Conservation (phyloP, 2,329 filamentous ascomycete species). For the Sclerotinia minor region DNA sequence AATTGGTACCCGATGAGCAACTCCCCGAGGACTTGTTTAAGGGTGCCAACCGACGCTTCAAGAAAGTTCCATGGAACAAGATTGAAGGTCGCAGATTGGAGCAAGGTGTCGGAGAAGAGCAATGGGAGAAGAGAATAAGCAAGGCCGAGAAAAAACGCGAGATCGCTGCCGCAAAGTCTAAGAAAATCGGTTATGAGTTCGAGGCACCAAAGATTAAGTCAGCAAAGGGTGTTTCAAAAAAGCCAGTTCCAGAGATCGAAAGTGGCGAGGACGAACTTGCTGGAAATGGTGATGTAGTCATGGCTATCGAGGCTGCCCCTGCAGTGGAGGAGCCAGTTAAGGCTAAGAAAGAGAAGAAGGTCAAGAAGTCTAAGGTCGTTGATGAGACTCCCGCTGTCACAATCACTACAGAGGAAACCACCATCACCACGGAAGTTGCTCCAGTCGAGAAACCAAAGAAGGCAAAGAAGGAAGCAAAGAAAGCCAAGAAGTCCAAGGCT, state of each 20-base stretch:
- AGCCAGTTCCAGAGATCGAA: slow-evolving; percentile 33
- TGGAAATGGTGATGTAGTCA: slow-evolving; percentile 26
- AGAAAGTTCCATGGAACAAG: slow-evolving; percentile 82
- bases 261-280: slow-evolving; percentile 32
- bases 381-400: slow-evolving; percentile 25
- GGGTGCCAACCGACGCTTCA: slow-evolving; percentile 87
- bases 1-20: slow-evolving; percentile 72
- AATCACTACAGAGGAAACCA: slow-evolving; percentile 38
- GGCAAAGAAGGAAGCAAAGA: slow-evolving; percentile 37
- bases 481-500: slow-evolving; percentile 16
- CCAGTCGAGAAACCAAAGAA: slow-evolving; percentile 36
- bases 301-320: slow-evolving; percentile 41
- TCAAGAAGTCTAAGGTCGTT: slow-evolving; percentile 31
- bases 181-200: slow-evolving; percentile 81
- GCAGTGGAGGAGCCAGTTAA: slow-evolving; percentile 24
- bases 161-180: slow-evolving; percentile 71
- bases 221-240: slow-evolving; percentile 54
- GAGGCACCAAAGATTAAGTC: slow-evolving; percentile 70
- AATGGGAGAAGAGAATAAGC: slow-evolving; percentile 75
- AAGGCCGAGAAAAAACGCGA: slow-evolving; percentile 71
- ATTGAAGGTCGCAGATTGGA: slow-evolving; percentile 76
- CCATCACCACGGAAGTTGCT: slow-evolving; percentile 46
- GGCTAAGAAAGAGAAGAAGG: slow-evolving; percentile 35
- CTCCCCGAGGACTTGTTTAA: slow-evolving; percentile 83
- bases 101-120: slow-evolving; percentile 68